These are phyloP conservation scores for Rhizodiscina lignyota DNA, from an alignment of 495 filamentous ascomycete genomes.

Conservation along the genomic window DNA sequence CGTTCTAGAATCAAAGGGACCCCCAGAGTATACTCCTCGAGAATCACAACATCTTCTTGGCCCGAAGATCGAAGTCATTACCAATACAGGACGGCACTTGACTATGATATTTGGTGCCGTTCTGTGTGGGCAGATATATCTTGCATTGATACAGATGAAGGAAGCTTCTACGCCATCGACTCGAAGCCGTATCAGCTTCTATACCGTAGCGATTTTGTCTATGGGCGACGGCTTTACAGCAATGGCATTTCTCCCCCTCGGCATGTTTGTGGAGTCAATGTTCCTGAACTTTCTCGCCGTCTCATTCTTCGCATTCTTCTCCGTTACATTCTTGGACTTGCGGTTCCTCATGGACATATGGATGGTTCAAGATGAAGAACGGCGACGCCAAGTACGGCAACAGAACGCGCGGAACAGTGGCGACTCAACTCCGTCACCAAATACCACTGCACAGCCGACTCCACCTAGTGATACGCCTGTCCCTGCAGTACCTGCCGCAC, in stretches of 20 bases:
- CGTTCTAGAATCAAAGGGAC: slow-evolving; percentile 74
- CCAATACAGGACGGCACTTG: slow-evolving; percentile 46
- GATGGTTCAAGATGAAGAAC: slow-evolving; percentile 70
- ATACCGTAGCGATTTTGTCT: slow-evolving; percentile 69
- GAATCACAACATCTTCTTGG: slow-evolving; percentile 56
- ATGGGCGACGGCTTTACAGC: slow-evolving; percentile 60
- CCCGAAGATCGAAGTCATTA: slow-evolving; percentile 60
- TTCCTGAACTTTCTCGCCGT: slow-evolving; percentile 51
- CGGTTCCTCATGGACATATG: slow-evolving; percentile 81
- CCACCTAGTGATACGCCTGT: slow-evolving; percentile 2
- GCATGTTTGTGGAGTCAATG: slow-evolving; percentile 43
- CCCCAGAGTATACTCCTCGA: slow-evolving; percentile 47
- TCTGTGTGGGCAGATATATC: slow-evolving; percentile 50
- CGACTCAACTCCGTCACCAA: no score
- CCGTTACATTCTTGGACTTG: slow-evolving; percentile 58
- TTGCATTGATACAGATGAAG: slow-evolving; percentile 74
- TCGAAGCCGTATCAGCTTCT: slow-evolving; percentile 76
- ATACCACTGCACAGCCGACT: slow-evolving; percentile 4
- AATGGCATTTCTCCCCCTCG: slow-evolving; percentile 46
- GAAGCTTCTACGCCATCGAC: slow-evolving; percentile 92
- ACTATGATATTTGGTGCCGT: slow-evolving; percentile 48
- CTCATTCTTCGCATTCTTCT: slow-evolving; percentile 56
- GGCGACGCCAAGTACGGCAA: slow-evolving; percentile 38
- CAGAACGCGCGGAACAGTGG: slow-evolving; percentile 9
- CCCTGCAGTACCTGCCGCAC: slow-evolving; percentile 8